Conservation (phyloP, 2,329 filamentous ascomycete genomes). For the Magnaporthales sp. region DNA sequence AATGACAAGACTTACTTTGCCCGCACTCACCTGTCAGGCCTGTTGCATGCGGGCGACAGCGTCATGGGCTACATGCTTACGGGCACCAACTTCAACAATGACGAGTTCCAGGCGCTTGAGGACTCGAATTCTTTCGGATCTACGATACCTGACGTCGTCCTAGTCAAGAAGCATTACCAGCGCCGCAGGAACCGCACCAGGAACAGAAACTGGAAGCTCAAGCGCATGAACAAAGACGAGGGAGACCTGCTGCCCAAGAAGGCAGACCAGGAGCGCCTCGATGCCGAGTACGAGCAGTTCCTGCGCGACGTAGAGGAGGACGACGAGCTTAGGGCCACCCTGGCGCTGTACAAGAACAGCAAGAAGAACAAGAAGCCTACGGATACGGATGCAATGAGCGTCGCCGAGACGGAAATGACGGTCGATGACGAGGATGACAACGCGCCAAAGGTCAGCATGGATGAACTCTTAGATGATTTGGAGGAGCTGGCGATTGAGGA, state of each 20-base stretch:
- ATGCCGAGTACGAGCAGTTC: slow-evolving; percentile 96
- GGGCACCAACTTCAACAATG: slow-evolving; percentile 88
- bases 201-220: slow-evolving; percentile 85
- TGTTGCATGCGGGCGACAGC: slow-evolving; percentile 83
- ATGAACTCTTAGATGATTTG: slow-evolving; percentile 84
- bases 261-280: slow-evolving; percentile 78
- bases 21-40: slow-evolving; percentile 77
- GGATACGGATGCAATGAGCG: slow-evolving; percentile 55
- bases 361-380: slow-evolving; percentile 35
- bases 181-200: slow-evolving; percentile 71
- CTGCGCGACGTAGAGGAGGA: slow-evolving; percentile 95
- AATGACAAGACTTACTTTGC: slow-evolving; percentile 88
- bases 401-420: slow-evolving; percentile 51
- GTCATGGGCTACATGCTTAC: slow-evolving; percentile 90
- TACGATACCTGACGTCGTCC: slow-evolving; percentile 80
- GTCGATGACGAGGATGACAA: slow-evolving; percentile 48
- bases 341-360: slow-evolving; percentile 76
- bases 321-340: slow-evolving; percentile 70
- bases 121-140: slow-evolving; percentile 65
- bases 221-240: slow-evolving; percentile 86
- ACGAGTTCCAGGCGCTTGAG: slow-evolving; percentile 76
- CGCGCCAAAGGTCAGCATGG: slow-evolving; percentile 63
- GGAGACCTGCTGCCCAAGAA: slow-evolving; percentile 80
- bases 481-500: slow-evolving; percentile 74
- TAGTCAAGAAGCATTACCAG: slow-evolving; percentile 96